These are phyloP conservation scores for Raphanus raphanistrum DNA, from an alignment of 345 rosid species.

Conservation along the genomic window DNA sequence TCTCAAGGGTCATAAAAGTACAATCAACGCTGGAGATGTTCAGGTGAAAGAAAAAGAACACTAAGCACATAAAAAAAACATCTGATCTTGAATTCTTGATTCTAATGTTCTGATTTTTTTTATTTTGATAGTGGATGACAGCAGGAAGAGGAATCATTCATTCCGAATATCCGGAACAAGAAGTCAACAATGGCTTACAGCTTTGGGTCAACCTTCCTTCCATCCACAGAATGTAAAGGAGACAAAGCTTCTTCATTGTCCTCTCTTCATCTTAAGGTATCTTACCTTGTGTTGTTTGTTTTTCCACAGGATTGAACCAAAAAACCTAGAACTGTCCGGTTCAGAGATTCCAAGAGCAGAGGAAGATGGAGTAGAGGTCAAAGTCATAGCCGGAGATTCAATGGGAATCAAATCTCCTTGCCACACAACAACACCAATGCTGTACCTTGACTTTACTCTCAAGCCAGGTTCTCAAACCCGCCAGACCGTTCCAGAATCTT, in stretches of 20 bases:
- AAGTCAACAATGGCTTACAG: constrained; percentile 75
- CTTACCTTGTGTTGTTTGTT: not conserved
- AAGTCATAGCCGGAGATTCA: constrained; percentile 82
- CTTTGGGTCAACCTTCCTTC: constrained; percentile 97
- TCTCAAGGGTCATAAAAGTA: constrained; percentile 68
- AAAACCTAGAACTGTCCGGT: constrained; percentile 53
- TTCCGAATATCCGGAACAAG: constrained; percentile 88
- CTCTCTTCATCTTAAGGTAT: not conserved
- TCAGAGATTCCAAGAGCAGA: constrained; percentile 61
- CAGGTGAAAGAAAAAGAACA: constrained; percentile 48
- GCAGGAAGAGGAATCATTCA: constrained; percentile 96
- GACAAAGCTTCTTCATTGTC: not conserved
- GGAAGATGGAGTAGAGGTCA: constrained; percentile 63
- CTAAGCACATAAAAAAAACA: not conserved
- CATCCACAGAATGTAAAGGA: constrained; percentile 66
- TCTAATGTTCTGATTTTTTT: not conserved
- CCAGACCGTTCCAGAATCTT: constrained; percentile 63
- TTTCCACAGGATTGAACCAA: constrained; percentile 73
- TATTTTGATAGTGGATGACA: constrained; percentile 78
- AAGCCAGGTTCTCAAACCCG: constrained; percentile 58
- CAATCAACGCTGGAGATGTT: constrained; percentile 78
- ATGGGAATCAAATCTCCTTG: constrained; percentile 76
- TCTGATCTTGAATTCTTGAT: not conserved
- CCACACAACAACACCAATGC: constrained; percentile 73
- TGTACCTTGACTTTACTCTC: constrained; percentile 80